Conservation (phyloP, 2,329 filamentous ascomycete genomes). For the Penicillium sp. region DNA sequence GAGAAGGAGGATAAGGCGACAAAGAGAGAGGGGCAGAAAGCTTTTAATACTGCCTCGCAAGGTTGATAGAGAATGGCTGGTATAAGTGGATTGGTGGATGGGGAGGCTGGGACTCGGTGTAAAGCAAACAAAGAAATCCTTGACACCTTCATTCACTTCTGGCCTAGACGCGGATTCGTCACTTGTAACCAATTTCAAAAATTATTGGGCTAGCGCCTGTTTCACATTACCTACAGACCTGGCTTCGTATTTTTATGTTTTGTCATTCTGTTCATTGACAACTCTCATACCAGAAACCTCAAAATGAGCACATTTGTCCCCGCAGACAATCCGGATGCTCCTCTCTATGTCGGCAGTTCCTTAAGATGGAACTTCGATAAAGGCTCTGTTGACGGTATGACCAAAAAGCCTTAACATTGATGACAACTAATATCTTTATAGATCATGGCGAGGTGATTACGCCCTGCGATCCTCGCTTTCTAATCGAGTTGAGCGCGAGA, state of each 20-base stretch:
- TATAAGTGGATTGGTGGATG: constrained; percentile 5
- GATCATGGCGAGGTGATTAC: constrained; percentile 5
- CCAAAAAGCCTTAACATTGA: background rate
- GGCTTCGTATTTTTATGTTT: background rate
- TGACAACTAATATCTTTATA: constrained; percentile 5
- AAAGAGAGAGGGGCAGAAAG: constrained; percentile 4
- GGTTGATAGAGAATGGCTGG: background rate
- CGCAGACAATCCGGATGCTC: constrained; percentile 10
- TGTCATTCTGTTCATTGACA: background rate
- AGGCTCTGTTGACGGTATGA: constrained; percentile 10
- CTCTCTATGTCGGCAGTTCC: constrained; percentile 9
- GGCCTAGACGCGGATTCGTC: background rate
- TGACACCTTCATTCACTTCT: constrained; percentile 3
- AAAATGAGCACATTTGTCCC: background rate
- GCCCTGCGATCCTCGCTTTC: constrained; percentile 8
- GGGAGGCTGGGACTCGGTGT: constrained; percentile 8
- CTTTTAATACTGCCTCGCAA: background rate
- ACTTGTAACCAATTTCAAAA: background rate
- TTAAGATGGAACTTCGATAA: constrained; percentile 5
- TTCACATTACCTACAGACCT: background rate
- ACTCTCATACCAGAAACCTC: background rate
- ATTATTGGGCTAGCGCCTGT: background rate
- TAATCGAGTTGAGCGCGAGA: constrained; percentile 5
- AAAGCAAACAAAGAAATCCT: constrained; percentile 10
- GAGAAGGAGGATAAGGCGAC: background rate